phyloP scores from a whole-genome alignment of 768 basidiomycete species.

The Boletus reticulatus region DNA sequence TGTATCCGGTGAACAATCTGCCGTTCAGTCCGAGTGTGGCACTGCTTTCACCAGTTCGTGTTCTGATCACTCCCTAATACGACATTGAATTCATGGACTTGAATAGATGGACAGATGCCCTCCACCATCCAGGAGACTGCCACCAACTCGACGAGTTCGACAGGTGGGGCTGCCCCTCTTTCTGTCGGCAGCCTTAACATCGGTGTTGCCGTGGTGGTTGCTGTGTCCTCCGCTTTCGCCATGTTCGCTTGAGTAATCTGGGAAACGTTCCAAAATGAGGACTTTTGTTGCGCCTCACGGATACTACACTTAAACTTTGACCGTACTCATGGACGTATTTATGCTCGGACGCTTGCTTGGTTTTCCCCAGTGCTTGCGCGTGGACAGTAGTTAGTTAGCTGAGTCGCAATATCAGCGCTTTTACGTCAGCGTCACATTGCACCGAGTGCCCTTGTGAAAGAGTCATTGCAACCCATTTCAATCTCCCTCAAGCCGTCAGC shows the following conservation, averaged over 20 bases:
- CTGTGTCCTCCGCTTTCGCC: conserved; percentile 35
- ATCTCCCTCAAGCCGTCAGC: neutral
- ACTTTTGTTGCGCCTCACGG: neutral
- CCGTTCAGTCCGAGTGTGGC: conserved; percentile 42
- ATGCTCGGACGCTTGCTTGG: neutral
- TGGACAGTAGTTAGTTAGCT: neutral
- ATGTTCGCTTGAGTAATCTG: conserved; percentile 30
- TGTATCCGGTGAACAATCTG: conserved; percentile 24
- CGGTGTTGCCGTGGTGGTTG: conserved; percentile 30
- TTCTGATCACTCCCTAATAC: neutral
- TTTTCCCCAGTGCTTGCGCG: neutral
- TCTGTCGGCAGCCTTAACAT: conserved; percentile 19
- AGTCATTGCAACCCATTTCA: neutral
- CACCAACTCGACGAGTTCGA: conserved; percentile 19
- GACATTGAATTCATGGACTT: neutral
- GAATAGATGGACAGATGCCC: conserved; percentile 32
- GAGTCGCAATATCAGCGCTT: neutral
- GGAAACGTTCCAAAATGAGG: neutral
- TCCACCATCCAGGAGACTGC: conserved; percentile 24
- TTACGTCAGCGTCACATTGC: conserved; percentile 23
- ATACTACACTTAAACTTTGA: neutral
- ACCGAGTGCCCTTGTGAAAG: neutral
- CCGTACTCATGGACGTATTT: conserved; percentile 1
- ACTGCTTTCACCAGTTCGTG: conserved; percentile 50
- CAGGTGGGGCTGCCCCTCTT: conserved; percentile 20